These are phyloP conservation scores for Leccinum longicurvipes DNA, from an alignment of 768 basidiomycete genomes.

Conservation along the genomic window DNA sequence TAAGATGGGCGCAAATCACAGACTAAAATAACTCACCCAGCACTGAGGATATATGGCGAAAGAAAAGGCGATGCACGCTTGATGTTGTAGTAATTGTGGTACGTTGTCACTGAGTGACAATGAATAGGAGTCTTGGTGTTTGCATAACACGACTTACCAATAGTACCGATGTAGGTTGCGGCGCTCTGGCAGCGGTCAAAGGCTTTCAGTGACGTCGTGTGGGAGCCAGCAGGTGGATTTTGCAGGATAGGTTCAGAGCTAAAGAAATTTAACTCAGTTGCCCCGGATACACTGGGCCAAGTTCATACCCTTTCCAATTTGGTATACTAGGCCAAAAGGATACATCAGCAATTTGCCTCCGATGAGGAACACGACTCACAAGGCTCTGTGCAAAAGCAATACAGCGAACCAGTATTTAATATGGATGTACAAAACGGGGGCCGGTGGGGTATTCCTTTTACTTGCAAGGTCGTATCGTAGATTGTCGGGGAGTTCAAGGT, in stretches of 20 bases:
- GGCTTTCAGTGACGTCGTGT: conserved; percentile 55
- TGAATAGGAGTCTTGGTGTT: conserved; percentile 4
- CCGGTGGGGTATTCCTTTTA: conserved; percentile 52
- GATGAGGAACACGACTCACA: conserved; percentile 49
- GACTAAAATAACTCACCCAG: conserved; percentile 51
- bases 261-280: conserved; percentile 4
- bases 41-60: conserved; percentile 65
- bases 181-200: conserved; percentile 75
- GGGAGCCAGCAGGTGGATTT: conserved; percentile 36
- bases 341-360: conserved; percentile 8
- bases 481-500: conserved; percentile 59
- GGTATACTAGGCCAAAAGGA: conserved; percentile 51
- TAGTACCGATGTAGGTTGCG: conserved; percentile 64
- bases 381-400: conserved; percentile 71
- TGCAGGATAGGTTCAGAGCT: conserved; percentile 44
- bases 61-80: conserved; percentile 61
- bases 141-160: conserved; percentile 41
- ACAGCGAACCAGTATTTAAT: conserved; percentile 76
- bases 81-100: conserved; percentile 59
- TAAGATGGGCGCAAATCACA: not conserved
- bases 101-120: conserved; percentile 43
- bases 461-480: conserved; percentile 58
- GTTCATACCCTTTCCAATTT: conserved; percentile 59
- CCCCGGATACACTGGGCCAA: not conserved
- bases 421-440: conserved; percentile 66